Conservation (phyloP, 768 basidiomycete species). For the Amanita subjunquillea region DNA sequence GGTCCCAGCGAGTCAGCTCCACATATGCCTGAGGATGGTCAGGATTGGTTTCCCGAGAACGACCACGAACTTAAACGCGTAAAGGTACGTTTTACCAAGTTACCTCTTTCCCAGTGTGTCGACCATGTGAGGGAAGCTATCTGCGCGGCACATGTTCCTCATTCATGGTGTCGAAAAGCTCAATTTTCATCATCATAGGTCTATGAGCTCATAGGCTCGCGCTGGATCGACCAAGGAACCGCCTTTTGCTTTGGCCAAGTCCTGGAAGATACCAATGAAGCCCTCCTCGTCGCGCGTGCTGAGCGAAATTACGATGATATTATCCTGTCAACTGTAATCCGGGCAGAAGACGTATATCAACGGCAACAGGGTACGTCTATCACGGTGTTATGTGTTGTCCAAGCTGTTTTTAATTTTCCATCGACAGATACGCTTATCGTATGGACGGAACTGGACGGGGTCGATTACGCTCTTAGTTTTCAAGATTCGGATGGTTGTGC, state of each 20-base stretch:
- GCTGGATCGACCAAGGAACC: constrained; percentile 95
- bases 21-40: constrained; percentile 40
- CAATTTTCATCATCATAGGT: constrained; percentile 42
- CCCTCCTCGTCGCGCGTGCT: constrained; percentile 74
- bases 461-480: constrained; percentile 94
- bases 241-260: constrained; percentile 93
- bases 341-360: constrained; percentile 78
- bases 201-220: constrained; percentile 83
- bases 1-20: constrained; percentile 25
- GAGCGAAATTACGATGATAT: constrained; percentile 64
- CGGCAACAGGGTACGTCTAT: constrained; percentile 65
- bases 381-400: constrained; percentile 9
- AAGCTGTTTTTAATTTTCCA: background rate
- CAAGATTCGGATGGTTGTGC: constrained; percentile 92
- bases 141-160: constrained; percentile 3
- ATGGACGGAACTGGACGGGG: constrained; percentile 94
- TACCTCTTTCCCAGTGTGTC: constrained; percentile 11
- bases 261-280: constrained; percentile 65
- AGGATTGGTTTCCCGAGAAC: constrained; percentile 52
- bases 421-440: constrained; percentile 93
- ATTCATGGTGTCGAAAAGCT: constrained; percentile 11
- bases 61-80: constrained; percentile 80
- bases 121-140: background rate
- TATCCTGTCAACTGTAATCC: constrained; percentile 73
- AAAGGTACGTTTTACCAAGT: constrained; percentile 42